These are phyloP conservation scores for Boeremia exigua DNA, from an alignment of 2,329 filamentous ascomycete genomes.

Conservation along the genomic window DNA sequence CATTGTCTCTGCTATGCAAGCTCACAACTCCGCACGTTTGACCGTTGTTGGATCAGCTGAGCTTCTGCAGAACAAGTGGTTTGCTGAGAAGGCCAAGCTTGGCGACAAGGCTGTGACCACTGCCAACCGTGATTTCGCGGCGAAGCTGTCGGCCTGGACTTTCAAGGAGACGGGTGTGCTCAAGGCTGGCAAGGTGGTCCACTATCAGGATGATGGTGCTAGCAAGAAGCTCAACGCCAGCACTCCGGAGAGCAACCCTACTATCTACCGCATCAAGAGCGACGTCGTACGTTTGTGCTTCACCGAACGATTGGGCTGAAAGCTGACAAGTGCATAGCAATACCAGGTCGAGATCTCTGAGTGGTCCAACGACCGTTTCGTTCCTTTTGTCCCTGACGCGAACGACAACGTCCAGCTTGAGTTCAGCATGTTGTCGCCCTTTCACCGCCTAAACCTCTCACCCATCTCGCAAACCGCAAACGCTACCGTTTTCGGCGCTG, in stretches of 20 bases:
- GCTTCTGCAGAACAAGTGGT: constrained; percentile 87
- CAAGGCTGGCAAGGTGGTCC: constrained; percentile 81
- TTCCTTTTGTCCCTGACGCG: constrained; percentile 72
- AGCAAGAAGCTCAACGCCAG: constrained; percentile 52
- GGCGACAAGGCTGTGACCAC: constrained; percentile 66
- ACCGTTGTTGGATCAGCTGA: constrained; percentile 85
- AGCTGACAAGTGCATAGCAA: constrained; percentile 59
- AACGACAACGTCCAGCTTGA: constrained; percentile 87
- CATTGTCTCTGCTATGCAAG: constrained; percentile 86
- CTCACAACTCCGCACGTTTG: constrained; percentile 90
- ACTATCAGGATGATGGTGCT: constrained; percentile 67
- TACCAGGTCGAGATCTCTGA: constrained; percentile 91
- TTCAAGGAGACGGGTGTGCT: constrained; percentile 94
- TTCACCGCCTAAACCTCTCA: constrained; percentile 81
- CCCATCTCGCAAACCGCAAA: constrained; percentile 65
- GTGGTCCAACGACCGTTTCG: constrained; percentile 75
- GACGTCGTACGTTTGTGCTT: constrained; percentile 75
- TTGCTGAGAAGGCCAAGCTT: constrained; percentile 73
- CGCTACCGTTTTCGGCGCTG: constrained; percentile 73
- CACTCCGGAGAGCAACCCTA: constrained; percentile 70
- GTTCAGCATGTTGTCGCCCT: constrained; percentile 98
- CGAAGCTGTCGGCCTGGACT: constrained; percentile 87
- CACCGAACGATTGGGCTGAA: fast-evolving
- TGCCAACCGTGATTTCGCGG: constrained; percentile 83
- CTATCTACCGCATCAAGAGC: constrained; percentile 94